Evolutionary conservation across 768 basidiomycete species (phyloP), one percentile per base, ranked within the genome.

Genomic region (Cubamyces lactineus): DNA sequence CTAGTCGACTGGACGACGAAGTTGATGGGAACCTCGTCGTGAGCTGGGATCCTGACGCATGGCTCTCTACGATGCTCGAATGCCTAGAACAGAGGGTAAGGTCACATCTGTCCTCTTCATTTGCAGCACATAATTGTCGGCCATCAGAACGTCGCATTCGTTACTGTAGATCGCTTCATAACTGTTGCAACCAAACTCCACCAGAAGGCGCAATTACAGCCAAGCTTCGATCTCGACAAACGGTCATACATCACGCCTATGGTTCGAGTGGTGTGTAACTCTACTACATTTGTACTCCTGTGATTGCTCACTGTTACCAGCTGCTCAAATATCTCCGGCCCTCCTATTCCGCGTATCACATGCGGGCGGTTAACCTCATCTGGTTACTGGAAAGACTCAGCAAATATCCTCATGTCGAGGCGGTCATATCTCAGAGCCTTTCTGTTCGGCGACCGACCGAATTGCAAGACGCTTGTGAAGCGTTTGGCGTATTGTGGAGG

Each of bases 401-500:
- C 30, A 71, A 78, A 6, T 79, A 79, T 15, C 79, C 83, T 28
- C 83, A 90, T 69, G 84, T 96, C 9, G 92, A 96, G 69, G 86
- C 91, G 5, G 87, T 93, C 46, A 75, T 98, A 30, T 84, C 94
- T 0, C 83, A 87, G 59, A 83, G 82, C 16, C 82, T 98, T 78
- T 82, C 82, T 11, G 83, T 87, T 7, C 70, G 80, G 0, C 80
- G 86, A 34, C 74, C 77, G 7, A 70, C 70, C 2, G 78, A 79
- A 43, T 76, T 82, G 2, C 75, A 82, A 17, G 82, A 84, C 19
- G 84, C 86, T 1, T 92, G 88, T 69, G 91, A 96, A 66, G 91
- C 91, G 0, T 98, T 99, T 72, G 95, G 96, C 2, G 85, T 92
- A 3, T 77, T 99, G 6, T 99, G 96, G 96, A 83, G 94, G 59